Base-by-base conservation (phyloP, 2,329 filamentous ascomycete genomes). In the Diaporthe vexans region DNA sequence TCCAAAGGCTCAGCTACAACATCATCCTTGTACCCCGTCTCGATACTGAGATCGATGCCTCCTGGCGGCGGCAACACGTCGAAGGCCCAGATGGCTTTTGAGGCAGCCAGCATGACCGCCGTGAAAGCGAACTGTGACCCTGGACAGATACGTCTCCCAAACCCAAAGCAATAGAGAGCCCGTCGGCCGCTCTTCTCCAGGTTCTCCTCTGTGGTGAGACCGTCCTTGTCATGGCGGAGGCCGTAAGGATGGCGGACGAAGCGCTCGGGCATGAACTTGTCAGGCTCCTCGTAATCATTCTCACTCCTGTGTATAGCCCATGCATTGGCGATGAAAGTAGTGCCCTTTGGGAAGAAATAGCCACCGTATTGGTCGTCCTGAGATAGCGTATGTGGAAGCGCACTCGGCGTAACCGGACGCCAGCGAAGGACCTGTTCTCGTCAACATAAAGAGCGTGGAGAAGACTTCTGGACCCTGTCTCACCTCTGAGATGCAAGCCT, bases 21-120 rank as follows among this genome's bases (percentile, higher is more conserved):
- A 3, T 72, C 76, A 10, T 76, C 76, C 4, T 79, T 76, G 8
- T 77, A 82, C 6, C 77, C 81, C 1, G 73, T 77, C 48, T 80
- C 75, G 5, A 81, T 57, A 6, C 77, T 77, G 37, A 77, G 67
- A 46, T 82, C 80, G 46, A 81, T 70, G 33, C 72, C 67, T 24
- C 73, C 73, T 21, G 76, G 76, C 1, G 80, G 74, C 2, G 77
- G 69, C 43, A 71, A 24, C 52, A 85, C 79, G 4, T 85, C 79
- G 59, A 88, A 87, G 1, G 84, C 86, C 89, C 88, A 91, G 0
- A 90, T 75, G 15, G 86, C 59, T 73, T 85, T 84, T 1, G 85
- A 79, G 58, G 85, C 78, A 3, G 80, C 79, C 1, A 84, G 65
- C 68, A 85, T 79, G 40, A 89, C 76, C 40, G 83, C 86, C 40